phyloP scores from a whole-genome alignment of 2,329 filamentous ascomycete genomes.

The Microcera coccophila region DNA sequence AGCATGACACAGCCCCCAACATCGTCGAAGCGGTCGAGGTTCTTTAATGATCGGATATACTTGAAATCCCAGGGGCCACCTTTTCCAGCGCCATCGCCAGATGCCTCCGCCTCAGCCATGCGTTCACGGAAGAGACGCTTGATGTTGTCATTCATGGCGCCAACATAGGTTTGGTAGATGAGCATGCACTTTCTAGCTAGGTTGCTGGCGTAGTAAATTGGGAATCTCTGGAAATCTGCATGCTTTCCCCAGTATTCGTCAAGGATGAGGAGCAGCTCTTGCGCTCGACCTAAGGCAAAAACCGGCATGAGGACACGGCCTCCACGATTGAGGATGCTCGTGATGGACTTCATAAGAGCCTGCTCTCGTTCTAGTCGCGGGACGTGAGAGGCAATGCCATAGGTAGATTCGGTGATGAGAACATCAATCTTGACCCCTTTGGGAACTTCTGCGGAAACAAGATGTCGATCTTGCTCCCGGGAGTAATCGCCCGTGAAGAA shows the following conservation, averaged over 20 bases:
- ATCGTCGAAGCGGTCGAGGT: conserved; percentile 92
- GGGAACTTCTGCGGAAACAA: conserved; percentile 90
- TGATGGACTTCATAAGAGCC: conserved; percentile 92
- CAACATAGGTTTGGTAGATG: conserved; percentile 96
- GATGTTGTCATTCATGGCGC: conserved; percentile 99
- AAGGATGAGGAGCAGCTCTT: conserved; percentile 88
- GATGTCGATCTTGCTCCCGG: conserved; percentile 88
- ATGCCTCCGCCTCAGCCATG: conserved; percentile 84
- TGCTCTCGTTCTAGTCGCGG: conserved; percentile 88
- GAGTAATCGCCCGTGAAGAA: conserved; percentile 98
- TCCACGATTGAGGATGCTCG: conserved; percentile 82
- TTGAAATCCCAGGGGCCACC: conserved; percentile 96
- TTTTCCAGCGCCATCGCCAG: conserved; percentile 68
- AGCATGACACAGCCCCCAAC: conserved; percentile 95
- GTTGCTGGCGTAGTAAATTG: conserved; percentile 97
- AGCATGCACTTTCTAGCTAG: conserved; percentile 96
- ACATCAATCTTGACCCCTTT: conserved; percentile 89
- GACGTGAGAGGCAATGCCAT: conserved; percentile 90
- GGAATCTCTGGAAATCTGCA: conserved; percentile 79
- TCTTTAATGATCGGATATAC: conserved; percentile 87
- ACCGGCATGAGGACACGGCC: conserved; percentile 92
- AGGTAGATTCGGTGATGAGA: conserved; percentile 95
- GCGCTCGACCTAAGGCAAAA: conserved; percentile 88
- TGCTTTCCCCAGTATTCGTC: conserved; percentile 97
- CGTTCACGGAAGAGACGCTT: conserved; percentile 89